Evolutionary conservation across 768 basidiomycete species (phyloP), one percentile per base, ranked within the genome.

Genomic region (Kwoniella dendrophila): DNA sequence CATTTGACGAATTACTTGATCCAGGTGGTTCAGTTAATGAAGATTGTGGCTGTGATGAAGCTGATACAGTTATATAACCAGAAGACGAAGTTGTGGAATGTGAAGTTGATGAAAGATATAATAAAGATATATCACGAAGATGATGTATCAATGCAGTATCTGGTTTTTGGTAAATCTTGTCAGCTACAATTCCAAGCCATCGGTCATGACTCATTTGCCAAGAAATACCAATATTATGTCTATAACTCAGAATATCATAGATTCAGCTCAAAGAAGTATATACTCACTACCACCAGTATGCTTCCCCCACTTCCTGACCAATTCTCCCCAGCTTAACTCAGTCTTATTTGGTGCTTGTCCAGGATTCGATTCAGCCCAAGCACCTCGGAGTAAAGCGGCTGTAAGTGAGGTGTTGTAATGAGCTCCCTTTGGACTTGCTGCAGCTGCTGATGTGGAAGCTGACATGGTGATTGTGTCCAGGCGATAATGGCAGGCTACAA

Each of bases 251-350:
- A n/a, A n/a, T n/a, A n/a, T n/a, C n/a, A n/a, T n/a, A n/a, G n/a
- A n/a, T n/a, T n/a, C n/a, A n/a, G n/a, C n/a, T n/a, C n/a, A n/a
- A n/a, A n/a, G 34, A 29, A 11, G 29, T 27, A 26, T 18, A 34
- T 30, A 75, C 74, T 71, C 62, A 77, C 76, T 67, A 40, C 76
- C 78, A 29, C 70, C 74, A 10, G 73, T 77, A 66, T 79, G 78
- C 59, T 79, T 79, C 4, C 72, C 73, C 78, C 78, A 79, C 58
- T 79, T 79, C 56, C 78, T 61, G 0, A 77, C 56, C 24, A 71
- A 45, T 45, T 79, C 78, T 30, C 56, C 62, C 78, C 78, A 79
- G 52, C 69, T 68, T 32, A 77, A 33, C 58, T 63, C 69, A 14
- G 67, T 66, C 27, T 74, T 73, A 53, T 76, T 76, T 2, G 74